Conservation (phyloP, 208 protist species). For the Acanthamoeba culbertsoni region DNA sequence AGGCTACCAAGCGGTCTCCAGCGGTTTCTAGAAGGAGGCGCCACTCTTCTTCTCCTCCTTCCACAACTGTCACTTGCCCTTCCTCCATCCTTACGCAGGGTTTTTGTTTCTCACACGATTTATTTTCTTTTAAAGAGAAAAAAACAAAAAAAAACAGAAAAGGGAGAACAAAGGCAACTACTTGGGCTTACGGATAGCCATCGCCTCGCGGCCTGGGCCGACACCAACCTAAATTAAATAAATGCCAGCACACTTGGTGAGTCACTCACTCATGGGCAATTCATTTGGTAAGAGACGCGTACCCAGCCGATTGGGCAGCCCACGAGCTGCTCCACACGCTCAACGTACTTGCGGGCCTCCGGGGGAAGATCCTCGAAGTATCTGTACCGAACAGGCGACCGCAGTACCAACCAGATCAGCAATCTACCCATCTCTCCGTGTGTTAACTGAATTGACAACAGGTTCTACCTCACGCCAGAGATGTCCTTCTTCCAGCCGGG, state of each 20-base stretch:
- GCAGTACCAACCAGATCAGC: no score
- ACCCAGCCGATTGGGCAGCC: conserved; percentile 65
- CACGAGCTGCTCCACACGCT: conserved; percentile 68
- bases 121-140: not conserved
- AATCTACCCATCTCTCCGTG: no score
- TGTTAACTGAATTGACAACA: no score
- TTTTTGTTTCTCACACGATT: not conserved
- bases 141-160: not conserved
- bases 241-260: not conserved
- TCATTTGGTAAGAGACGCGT: not conserved
- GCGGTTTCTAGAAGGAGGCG: not conserved
- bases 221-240: not conserved
- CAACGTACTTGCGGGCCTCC: conserved; percentile 64
- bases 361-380: conserved; percentile 63
- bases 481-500: conserved; percentile 83
- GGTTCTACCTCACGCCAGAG: no score
- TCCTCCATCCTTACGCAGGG: not conserved
- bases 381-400: not conserved
- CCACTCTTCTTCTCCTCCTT: not conserved
- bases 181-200: conserved; percentile 43
- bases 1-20: not conserved
- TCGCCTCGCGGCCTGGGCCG: not conserved
- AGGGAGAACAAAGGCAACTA: not conserved
- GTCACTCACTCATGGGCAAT: no score
- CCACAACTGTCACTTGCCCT: not conserved